These are phyloP conservation scores for Ascochyta fabae DNA, from an alignment of 2,329 filamentous ascomycete species.

Conservation along the genomic window DNA sequence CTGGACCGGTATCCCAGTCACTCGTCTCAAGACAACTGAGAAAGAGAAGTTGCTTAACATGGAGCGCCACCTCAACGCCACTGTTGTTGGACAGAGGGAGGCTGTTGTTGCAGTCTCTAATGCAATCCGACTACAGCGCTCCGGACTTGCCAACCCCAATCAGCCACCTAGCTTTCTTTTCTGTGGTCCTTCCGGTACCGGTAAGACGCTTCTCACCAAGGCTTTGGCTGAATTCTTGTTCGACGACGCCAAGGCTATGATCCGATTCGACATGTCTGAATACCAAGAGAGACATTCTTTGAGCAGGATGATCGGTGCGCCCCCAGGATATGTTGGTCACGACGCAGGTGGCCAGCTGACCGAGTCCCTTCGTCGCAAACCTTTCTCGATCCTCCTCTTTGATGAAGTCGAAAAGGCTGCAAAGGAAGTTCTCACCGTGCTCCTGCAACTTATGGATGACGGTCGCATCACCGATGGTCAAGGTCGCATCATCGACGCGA, in stretches of 20 bases:
- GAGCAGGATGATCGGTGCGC: slow-evolving; percentile 96
- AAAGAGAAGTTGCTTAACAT: slow-evolving; percentile 99
- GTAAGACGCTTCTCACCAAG: slow-evolving; percentile 97
- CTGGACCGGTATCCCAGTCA: slow-evolving; percentile 98
- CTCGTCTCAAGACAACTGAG: slow-evolving; percentile 89
- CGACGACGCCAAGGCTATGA: slow-evolving; percentile 96
- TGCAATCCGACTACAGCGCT: slow-evolving; percentile 92
- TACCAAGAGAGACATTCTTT: slow-evolving; percentile 97
- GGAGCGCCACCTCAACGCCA: slow-evolving; percentile 82
- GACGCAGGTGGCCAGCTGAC: slow-evolving; percentile 96
- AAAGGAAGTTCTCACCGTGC: slow-evolving; percentile 94
- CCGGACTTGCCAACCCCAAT: slow-evolving; percentile 93
- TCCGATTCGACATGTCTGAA: slow-evolving; percentile 99
- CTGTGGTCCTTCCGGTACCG: slow-evolving; percentile 96
- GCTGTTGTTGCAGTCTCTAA: slow-evolving; percentile 93
- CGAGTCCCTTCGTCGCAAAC: slow-evolving; percentile 88
- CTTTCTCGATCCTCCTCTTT: slow-evolving; percentile 97
- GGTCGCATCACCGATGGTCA: slow-evolving; percentile 98
- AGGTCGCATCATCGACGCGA: slow-evolving; percentile 91
- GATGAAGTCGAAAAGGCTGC: slow-evolving; percentile 99
- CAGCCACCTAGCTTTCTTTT: slow-evolving; percentile 98
- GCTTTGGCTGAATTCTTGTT: slow-evolving; percentile 97
- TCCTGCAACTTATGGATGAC: slow-evolving; percentile 99
- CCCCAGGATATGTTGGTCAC: slow-evolving; percentile 95
- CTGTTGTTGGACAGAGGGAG: slow-evolving; percentile 93